These are phyloP conservation scores for Drechslerella dactyloides DNA, from an alignment of 2,329 filamentous ascomycete genomes.

Conservation along the genomic window DNA sequence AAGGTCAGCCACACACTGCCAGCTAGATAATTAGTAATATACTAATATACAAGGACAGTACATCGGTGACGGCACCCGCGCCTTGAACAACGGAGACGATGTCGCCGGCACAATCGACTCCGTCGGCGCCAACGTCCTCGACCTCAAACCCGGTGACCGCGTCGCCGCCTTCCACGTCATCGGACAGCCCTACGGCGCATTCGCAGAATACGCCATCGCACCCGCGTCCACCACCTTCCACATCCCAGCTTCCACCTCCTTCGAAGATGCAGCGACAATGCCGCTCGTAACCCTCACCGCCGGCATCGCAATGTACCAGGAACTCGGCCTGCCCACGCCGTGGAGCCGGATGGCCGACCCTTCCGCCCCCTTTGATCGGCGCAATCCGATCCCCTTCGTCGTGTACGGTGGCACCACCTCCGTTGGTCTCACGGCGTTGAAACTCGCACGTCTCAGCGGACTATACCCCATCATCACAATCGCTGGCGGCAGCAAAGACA, in stretches of 20 bases:
- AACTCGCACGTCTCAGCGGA: constrained; percentile 48
- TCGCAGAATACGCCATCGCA: constrained; percentile 60
- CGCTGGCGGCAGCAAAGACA: constrained; percentile 39
- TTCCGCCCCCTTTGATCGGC: constrained; percentile 52
- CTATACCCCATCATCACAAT: constrained; percentile 47
- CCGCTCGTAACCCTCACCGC: constrained; percentile 66
- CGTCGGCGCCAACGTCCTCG: constrained; percentile 65
- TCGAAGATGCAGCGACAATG: constrained; percentile 65
- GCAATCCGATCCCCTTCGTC: constrained; percentile 58
- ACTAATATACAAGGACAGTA: constrained; percentile 1
- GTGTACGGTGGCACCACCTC: constrained; percentile 60
- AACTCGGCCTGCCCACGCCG: constrained; percentile 62
- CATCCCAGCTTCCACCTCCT: constrained; percentile 57
- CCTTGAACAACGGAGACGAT: constrained; percentile 64
- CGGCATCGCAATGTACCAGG: constrained; percentile 62
- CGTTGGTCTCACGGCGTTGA: constrained; percentile 42
- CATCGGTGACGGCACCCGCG: constrained; percentile 40
- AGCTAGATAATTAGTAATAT: background rate
- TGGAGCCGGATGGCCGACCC: constrained; percentile 58
- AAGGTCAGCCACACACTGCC: background rate
- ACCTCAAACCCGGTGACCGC: constrained; percentile 66
- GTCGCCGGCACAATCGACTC: constrained; percentile 65
- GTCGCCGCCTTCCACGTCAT: constrained; percentile 65
- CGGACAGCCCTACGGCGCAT: constrained; percentile 49
- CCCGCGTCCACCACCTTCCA: constrained; percentile 60